Base-by-base conservation (phyloP, 768 basidiomycete species). In the Lentinula aciculospora region DNA sequence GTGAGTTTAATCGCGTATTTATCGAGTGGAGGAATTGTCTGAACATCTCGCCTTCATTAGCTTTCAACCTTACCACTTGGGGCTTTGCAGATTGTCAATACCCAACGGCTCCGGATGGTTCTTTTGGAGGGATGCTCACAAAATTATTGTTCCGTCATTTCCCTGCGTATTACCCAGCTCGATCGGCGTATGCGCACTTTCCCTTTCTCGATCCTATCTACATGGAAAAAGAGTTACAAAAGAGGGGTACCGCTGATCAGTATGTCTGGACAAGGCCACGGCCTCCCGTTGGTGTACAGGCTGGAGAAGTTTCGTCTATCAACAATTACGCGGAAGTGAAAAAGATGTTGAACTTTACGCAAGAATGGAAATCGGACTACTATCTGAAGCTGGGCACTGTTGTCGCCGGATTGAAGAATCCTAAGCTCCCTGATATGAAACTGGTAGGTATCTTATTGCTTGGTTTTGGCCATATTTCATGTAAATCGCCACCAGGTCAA, bases 111-210 rank as follows among this genome's bases (percentile, higher is more conserved):
- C 64, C 77, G 37, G 86, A 92, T 61, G 87, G 89, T 27, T 88
- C 89, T 0, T 86, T 79, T 59, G 91, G 90, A 17, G 90, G 89
- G 17, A 78, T 89, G 70, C 76, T 93, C 59, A 82, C 81, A 15
- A 87, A 83, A 64, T 72, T 94, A 27, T 78, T 94, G 54, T 86
- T 88, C 77, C 78, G 81, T 48, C 83, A 82, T 19, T 73, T 94
- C 29, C 90, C 90, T 0, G 71, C 83, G 21, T 76, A 86, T 60
- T 94, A 88, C 68, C 81, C 83, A 10, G 71, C 76, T 23, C 77
- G 80, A 15, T 87, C 84, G 10, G 77, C 78, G 2, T 89, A 90
- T 64, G 89, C 83, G 1, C 85, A 88, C 65, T 94, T 94, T 79
- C 91, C 92, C 9, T 88, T 94, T 78, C 65, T 88, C 64, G 81